Percentiles rank a stretch among this genome's conserved stretches.
Evolutionary conservation across 495 filamentous ascomycete species (phyloP).

Genomic region (Acidomyces sp.): DNA sequence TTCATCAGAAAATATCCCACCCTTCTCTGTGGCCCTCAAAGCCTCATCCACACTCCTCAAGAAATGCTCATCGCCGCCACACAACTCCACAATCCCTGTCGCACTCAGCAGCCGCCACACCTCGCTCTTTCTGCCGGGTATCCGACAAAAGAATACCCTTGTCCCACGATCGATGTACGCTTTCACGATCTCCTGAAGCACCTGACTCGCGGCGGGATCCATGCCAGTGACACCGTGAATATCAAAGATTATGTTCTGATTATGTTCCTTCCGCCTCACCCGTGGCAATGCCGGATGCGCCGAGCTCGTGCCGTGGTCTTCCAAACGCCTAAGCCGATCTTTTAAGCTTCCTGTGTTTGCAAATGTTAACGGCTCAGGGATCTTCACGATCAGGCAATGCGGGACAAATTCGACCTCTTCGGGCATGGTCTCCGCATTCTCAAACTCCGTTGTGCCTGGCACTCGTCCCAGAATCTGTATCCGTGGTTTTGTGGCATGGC

Average conservation of each 20-base stretch:
- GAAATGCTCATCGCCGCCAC: constrained; percentile 64
- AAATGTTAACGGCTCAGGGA: constrained; percentile 91
- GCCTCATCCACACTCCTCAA: constrained; percentile 75
- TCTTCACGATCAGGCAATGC: constrained; percentile 88
- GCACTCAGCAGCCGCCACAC: constrained; percentile 62
- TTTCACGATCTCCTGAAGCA: constrained; percentile 76
- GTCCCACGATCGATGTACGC: constrained; percentile 59
- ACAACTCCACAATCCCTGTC: constrained; percentile 71
- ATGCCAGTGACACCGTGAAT: constrained; percentile 88
- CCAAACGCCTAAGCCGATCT: constrained; percentile 64
- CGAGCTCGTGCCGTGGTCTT: constrained; percentile 70
- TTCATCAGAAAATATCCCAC: constrained; percentile 26
- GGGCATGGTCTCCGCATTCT: constrained; percentile 61
- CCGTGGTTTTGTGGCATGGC: constrained; percentile 75
- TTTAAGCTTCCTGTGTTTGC: constrained; percentile 93
- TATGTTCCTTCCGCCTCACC: constrained; percentile 55
- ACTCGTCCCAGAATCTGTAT: constrained; percentile 95
- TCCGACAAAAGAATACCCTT: constrained; percentile 76
- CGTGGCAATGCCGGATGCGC: constrained; percentile 80
- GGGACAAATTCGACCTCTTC: constrained; percentile 73
- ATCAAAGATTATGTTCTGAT: constrained; percentile 88
- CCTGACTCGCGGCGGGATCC: constrained; percentile 86
- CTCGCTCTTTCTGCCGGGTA: constrained; percentile 40
- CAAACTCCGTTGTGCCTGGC: constrained; percentile 64
- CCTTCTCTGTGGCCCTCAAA: constrained; percentile 60